A percentile compares a stretch with the other conserved stretches of the same genome.
Evolutionary conservation across 192 early-diverging fungal species (phyloP).

Genomic region (Umbelopsis vinacea): DNA sequence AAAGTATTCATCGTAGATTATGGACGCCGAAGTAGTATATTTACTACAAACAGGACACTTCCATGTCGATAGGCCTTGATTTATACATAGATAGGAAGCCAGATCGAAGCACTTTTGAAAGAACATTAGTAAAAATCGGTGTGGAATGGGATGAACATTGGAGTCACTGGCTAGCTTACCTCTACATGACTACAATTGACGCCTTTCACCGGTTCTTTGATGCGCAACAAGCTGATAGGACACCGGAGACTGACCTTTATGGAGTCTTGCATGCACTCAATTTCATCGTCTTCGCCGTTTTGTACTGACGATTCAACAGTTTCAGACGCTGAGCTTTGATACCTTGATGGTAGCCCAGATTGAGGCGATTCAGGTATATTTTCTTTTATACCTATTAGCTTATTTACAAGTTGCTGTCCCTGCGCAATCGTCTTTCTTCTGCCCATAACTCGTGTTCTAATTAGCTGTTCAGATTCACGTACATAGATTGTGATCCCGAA

Average conservation of each 20-base stretch:
- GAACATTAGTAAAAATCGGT: background rate
- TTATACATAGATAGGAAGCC: constrained; percentile 2
- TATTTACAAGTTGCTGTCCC: constrained; percentile 13
- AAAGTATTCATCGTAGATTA: constrained; percentile 19
- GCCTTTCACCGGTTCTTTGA: constrained; percentile 36
- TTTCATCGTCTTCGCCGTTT: constrained; percentile 23
- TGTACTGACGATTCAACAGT: background rate
- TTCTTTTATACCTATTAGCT: constrained; percentile 2
- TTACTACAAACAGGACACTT: constrained; percentile 26
- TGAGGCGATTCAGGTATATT: background rate
- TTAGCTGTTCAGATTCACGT: constrained; percentile 17
- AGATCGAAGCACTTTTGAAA: constrained; percentile 23
- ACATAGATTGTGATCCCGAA: constrained; percentile 3
- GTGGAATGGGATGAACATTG: background rate
- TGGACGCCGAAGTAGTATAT: background rate
- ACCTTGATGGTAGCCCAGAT: background rate
- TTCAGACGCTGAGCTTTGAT: background rate
- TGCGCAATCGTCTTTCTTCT: background rate
- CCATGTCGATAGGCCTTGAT: constrained; percentile 11
- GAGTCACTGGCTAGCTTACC: background rate
- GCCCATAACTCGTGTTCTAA: background rate
- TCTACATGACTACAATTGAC: constrained; percentile 27
- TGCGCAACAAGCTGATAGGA: constrained; percentile 29
- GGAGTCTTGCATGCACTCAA: constrained; percentile 16
- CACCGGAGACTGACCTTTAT: constrained; percentile 28